phyloP scores from a whole-genome alignment of 495 filamentous ascomycete genomes.

The Glutinoglossum americanum region DNA sequence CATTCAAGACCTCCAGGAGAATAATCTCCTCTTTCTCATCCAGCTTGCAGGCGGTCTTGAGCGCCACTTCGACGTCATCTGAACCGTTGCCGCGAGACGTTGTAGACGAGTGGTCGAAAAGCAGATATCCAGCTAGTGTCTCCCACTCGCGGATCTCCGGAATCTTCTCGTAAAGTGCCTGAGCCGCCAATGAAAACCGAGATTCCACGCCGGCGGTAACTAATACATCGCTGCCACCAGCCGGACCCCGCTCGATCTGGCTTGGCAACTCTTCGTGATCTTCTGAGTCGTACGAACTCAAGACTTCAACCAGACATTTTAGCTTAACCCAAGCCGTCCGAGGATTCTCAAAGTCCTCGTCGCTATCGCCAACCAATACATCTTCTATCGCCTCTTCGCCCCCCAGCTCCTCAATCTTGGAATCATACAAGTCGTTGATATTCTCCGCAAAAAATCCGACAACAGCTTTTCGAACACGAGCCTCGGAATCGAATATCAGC shows the following conservation, averaged over 20 bases:
- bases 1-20: slow-evolving; percentile 67
- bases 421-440: slow-evolving; percentile 60
- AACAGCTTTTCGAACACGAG: slow-evolving; percentile 64
- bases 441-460: slow-evolving; percentile 76
- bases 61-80: slow-evolving; percentile 28
- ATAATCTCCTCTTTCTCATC: slow-evolving; percentile 60
- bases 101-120: slow-evolving; percentile 63
- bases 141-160: slow-evolving; percentile 71
- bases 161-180: slow-evolving; percentile 64
- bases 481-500: slow-evolving; percentile 70
- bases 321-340: slow-evolving; percentile 71
- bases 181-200: slow-evolving; percentile 63
- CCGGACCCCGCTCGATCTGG: slow-evolving; percentile 11
- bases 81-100: slow-evolving; percentile 25
- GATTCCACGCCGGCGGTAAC: slow-evolving; percentile 43
- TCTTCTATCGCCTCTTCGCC: slow-evolving; percentile 60
- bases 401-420: slow-evolving; percentile 62
- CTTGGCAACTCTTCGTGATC: slow-evolving; percentile 22
- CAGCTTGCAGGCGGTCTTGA: slow-evolving; percentile 48
- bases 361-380: slow-evolving; percentile 30
- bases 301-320: slow-evolving; percentile 68
- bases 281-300: slow-evolving; percentile 52
- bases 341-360: slow-evolving; percentile 53
- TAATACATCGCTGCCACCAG: slow-evolving; percentile 21
- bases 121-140: slow-evolving; percentile 64